Evolutionary conservation across 2,329 filamentous ascomycete genomes (phyloP).

Genomic region (Hypoxylon sp.): DNA sequence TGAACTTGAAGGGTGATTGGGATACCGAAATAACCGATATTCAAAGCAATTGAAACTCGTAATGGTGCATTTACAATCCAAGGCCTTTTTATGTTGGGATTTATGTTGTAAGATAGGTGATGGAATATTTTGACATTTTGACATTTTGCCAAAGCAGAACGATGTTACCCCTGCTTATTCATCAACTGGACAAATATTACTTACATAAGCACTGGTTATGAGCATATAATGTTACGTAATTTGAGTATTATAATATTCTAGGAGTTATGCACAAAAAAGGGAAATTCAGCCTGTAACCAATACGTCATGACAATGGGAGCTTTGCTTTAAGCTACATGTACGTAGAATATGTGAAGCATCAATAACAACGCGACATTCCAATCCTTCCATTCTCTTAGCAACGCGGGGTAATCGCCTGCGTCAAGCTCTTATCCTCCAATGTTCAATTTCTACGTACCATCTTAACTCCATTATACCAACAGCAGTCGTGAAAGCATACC

Average conservation of each 20-base stretch:
- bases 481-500: slow-evolving; percentile 9
- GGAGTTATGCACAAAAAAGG: slow-evolving; percentile 12
- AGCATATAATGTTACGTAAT: neutral
- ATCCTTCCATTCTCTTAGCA: slow-evolving; percentile 23
- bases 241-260: neutral
- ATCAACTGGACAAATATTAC: neutral
- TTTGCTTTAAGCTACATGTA: neutral
- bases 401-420: slow-evolving; percentile 40
- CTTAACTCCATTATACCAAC: slow-evolving; percentile 10
- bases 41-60: neutral
- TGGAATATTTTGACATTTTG: neutral
- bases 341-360: slow-evolving; percentile 22
- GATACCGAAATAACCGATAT: neutral
- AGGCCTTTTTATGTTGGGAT: neutral
- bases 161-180: neutral
- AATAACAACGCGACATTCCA: slow-evolving; percentile 42
- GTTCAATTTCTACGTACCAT: slow-evolving; percentile 18
- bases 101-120: neutral
- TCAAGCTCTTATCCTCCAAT: slow-evolving; percentile 17
- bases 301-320: slow-evolving; percentile 39
- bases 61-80: slow-evolving; percentile 4
- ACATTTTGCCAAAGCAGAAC: neutral
- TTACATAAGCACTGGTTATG: neutral
- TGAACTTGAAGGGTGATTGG: slow-evolving; percentile 1
- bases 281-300: slow-evolving; percentile 23